Percentiles rank a stretch among this genome's conserved stretches.
phyloP scores from a whole-genome alignment of 108 stramenopile genomes.

The Parietichytrium sp. region DNA sequence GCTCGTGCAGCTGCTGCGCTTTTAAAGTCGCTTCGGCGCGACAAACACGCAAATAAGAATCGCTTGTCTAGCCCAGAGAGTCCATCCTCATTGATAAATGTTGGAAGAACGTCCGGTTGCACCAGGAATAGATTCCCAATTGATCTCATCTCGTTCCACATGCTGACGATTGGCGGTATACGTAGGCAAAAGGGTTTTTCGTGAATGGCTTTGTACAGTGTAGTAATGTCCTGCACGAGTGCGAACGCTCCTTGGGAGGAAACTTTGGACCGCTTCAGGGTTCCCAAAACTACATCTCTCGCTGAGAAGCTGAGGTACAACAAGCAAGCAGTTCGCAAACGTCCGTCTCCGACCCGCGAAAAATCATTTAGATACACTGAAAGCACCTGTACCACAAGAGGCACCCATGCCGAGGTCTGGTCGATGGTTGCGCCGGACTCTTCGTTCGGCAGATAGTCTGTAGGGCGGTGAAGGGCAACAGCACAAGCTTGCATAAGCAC shows the following conservation, averaged over 20 bases:
- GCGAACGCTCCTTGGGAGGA: neutral
- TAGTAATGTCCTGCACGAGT: constrained; percentile 11
- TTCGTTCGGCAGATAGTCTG: constrained; percentile 9
- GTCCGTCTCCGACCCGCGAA: neutral
- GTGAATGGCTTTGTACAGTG: neutral
- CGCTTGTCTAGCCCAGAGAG: neutral
- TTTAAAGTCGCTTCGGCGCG: constrained; percentile 12
- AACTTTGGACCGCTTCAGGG: neutral
- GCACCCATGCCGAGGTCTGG: neutral
- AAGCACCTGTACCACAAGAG: neutral
- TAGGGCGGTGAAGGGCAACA: neutral
- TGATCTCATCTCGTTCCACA: constrained; percentile 1
- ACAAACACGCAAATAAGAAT: neutral
- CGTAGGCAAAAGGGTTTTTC: neutral
- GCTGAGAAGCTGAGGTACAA: neutral
- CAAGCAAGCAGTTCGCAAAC: neutral
- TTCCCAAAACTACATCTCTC: neutral
- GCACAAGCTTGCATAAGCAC: neutral
- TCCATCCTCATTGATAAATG: neutral
- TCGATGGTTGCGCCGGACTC: neutral
- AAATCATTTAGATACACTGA: neutral
- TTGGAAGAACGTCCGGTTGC: neutral
- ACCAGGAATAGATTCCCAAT: constrained; percentile 11
- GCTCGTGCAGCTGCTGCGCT: neutral
- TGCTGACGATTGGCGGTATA: neutral